Conservation (phyloP, 169 alveolate species). For the Amoebophrya sp. region DNA sequence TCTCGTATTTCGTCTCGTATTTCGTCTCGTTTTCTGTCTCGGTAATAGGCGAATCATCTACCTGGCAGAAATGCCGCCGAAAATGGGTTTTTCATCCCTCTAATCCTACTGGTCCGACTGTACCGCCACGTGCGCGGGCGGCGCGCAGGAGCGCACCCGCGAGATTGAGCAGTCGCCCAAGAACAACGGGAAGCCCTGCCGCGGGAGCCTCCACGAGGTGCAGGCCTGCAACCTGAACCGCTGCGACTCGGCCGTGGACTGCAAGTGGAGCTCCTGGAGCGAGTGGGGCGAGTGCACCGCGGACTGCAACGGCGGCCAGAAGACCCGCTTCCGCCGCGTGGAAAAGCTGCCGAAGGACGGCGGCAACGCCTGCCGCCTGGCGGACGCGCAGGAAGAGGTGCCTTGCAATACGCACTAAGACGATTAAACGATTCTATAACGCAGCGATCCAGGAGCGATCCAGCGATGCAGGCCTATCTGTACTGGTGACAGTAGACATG, state of each 20-base stretch:
- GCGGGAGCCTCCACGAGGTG: not conserved
- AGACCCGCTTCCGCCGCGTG: not conserved
- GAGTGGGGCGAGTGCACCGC: not conserved
- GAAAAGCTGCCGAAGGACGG: not conserved
- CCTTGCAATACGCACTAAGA: not conserved
- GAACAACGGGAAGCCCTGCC: not conserved
- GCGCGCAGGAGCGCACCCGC: not conserved
- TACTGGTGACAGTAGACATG: too few relatives aligned
- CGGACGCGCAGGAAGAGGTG: not conserved
- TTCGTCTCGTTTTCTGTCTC: too few relatives aligned
- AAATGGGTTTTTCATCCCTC: too few relatives aligned
- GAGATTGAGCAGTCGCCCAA: not conserved
- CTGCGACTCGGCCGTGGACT: not conserved
- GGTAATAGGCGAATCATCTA: too few relatives aligned
- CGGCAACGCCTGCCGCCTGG: not conserved
- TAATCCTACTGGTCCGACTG: not conserved
- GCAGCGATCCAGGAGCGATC: too few relatives aligned
- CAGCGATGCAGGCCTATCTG: too few relatives aligned
- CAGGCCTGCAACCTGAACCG: not conserved
- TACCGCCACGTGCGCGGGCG: not conserved
- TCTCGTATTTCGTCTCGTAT: too few relatives aligned
- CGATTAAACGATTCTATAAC: too few relatives aligned
- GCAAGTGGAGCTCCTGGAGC: not conserved
- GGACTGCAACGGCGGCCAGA: not conserved
- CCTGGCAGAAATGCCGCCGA: too few relatives aligned